phyloP scores from a whole-genome alignment of 345 rosid genomes.

The Populus nigra region DNA sequence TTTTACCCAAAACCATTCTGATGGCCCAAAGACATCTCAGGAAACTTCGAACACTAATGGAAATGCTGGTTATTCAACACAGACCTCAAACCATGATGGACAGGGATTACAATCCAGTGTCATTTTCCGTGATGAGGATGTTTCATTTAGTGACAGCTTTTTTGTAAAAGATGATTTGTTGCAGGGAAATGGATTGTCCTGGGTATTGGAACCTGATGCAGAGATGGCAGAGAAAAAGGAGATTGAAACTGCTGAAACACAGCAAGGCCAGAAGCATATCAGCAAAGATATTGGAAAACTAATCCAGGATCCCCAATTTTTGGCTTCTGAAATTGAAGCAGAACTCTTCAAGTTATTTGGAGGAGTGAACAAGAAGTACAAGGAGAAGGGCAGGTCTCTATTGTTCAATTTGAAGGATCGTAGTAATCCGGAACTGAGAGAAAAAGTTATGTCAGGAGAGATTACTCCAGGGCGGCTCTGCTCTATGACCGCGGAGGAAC shows the following conservation, averaged over 20 bases:
- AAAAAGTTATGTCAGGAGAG: constrained; percentile 68
- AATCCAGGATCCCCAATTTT: constrained; percentile 40
- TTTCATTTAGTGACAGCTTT: constrained; percentile 62
- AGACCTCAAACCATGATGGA: constrained; percentile 27
- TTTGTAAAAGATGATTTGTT: constrained; percentile 86
- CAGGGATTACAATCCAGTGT: constrained; percentile 41
- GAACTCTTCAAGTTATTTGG: constrained; percentile 80
- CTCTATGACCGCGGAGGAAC: constrained; percentile 88
- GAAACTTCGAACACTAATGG: constrained; percentile 22
- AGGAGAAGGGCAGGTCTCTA: constrained; percentile 86
- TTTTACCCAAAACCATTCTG: constrained; percentile 17
- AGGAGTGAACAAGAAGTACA: constrained; percentile 95
- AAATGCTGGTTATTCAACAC: constrained; percentile 20
- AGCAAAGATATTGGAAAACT: constrained; percentile 16
- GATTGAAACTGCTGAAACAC: constrained; percentile 21
- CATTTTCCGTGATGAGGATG: constrained; percentile 52
- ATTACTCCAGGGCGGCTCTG: constrained; percentile 68
- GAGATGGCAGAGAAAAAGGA: constrained; percentile 36
- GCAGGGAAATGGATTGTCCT: constrained; percentile 91
- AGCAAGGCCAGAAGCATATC: constrained; percentile 18
- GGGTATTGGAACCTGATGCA: constrained; percentile 61
- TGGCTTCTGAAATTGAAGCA: constrained; percentile 66
- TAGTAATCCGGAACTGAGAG: constrained; percentile 81
- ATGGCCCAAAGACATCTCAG: constrained; percentile 19
- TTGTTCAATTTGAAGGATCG: constrained; percentile 87